A percentile compares a stretch with the other conserved stretches of the same genome.
phyloP scores from a whole-genome alignment of 768 basidiomycete species.

The Russula virescens region DNA sequence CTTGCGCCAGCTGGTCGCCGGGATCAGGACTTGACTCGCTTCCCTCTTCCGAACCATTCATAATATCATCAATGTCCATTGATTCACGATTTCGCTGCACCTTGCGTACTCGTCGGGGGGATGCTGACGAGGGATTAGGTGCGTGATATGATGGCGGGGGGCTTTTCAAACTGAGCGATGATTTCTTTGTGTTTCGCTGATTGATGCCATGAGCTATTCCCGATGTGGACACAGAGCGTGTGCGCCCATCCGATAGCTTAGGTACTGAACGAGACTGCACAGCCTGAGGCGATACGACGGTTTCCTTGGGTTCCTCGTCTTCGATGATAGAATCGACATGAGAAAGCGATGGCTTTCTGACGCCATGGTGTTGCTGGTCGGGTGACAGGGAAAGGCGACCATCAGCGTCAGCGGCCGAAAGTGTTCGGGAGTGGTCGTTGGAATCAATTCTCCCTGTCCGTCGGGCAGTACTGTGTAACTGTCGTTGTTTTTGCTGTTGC shows the following conservation, averaged over 20 bases:
- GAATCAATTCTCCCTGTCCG: background rate
- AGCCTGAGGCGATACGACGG: background rate
- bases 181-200: conserved; percentile 6
- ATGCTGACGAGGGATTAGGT: conserved; percentile 23
- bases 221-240: conserved; percentile 27
- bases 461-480: background rate
- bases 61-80: conserved; percentile 67
- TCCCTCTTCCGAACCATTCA: conserved; percentile 66
- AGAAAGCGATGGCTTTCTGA: conserved; percentile 41
- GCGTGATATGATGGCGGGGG: conserved; percentile 4
- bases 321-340: conserved; percentile 56
- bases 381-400: conserved; percentile 10
- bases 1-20: conserved; percentile 12
- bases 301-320: conserved; percentile 46
- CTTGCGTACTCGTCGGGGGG: conserved; percentile 47
- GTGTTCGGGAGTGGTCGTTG: background rate
- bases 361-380: conserved; percentile 8
- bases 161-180: conserved; percentile 8
- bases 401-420: background rate
- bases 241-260: conserved; percentile 13
- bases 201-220: conserved; percentile 15
- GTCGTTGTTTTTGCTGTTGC: conserved; percentile 7
- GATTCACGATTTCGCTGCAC: conserved; percentile 58
- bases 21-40: conserved; percentile 27
- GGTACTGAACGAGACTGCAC: conserved; percentile 1